phyloP scores from a whole-genome alignment of 768 basidiomycete genomes.

The Auriscalpium microsporum region DNA sequence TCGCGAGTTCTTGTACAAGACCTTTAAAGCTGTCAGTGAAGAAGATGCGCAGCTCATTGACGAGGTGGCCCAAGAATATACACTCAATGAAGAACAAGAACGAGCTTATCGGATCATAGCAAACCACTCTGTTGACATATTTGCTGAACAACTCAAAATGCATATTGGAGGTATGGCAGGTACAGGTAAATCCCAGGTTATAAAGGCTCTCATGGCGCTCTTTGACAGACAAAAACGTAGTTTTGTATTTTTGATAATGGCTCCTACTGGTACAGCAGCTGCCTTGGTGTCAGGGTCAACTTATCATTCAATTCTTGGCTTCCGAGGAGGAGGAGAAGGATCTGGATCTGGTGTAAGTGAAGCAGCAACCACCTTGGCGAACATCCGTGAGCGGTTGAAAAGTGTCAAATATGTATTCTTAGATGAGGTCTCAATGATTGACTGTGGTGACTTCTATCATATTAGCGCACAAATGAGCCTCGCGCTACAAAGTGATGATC shows the following conservation, averaged over 20 bases:
- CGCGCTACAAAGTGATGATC: slow-evolving; percentile 9
- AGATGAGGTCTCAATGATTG: slow-evolving; percentile 38
- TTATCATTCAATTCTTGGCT: slow-evolving; percentile 14
- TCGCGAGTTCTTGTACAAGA: neutral
- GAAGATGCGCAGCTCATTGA: neutral
- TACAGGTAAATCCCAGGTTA: slow-evolving; percentile 17
- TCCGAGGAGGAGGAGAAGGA: neutral
- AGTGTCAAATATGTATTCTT: slow-evolving; percentile 33
- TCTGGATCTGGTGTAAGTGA: neutral
- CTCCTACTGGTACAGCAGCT: slow-evolving; percentile 16
- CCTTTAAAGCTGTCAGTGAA: neutral
- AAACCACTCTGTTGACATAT: slow-evolving; percentile 2
- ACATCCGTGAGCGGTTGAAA: slow-evolving; percentile 2
- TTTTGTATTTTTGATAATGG: slow-evolving; percentile 7
- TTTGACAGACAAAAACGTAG: slow-evolving; percentile 5
- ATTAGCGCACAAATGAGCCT: slow-evolving; percentile 19
- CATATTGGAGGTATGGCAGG: slow-evolving; percentile 19
- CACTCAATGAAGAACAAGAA: slow-evolving; percentile 14
- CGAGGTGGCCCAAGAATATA: neutral
- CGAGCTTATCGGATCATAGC: slow-evolving; percentile 16
- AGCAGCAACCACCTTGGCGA: neutral
- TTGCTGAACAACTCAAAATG: slow-evolving; percentile 13
- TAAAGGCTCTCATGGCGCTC: slow-evolving; percentile 9
- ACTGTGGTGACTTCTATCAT: slow-evolving; percentile 20
- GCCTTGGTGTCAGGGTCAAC: slow-evolving; percentile 15